Percentiles rank a stretch among this genome's conserved stretches.
Evolutionary conservation across 345 rosid genomes (phyloP).

Genomic region (Microcos paniculata): DNA sequence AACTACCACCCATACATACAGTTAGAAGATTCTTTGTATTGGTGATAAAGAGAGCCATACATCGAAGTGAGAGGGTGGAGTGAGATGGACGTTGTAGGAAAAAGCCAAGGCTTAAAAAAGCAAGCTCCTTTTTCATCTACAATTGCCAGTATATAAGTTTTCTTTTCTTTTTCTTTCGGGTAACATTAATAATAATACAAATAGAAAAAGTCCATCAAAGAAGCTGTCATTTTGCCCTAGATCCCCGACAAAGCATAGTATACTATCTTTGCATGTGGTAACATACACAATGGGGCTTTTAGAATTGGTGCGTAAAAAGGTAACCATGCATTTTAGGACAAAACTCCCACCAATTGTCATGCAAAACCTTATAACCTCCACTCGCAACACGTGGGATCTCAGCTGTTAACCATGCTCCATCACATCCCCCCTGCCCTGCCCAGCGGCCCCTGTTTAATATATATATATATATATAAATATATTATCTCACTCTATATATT

Average conservation of each 20-base stretch:
- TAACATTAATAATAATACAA: conserved; percentile 14
- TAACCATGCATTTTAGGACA: conserved; percentile 25
- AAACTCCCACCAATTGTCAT: background rate
- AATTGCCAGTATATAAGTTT: background rate
- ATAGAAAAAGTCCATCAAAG: conserved; percentile 17
- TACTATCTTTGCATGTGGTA: conserved; percentile 24
- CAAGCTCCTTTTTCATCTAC: conserved; percentile 8
- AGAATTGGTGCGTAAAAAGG: conserved; percentile 3
- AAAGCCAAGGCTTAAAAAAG: conserved; percentile 7
- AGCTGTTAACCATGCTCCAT: background rate
- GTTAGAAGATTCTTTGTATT: background rate
- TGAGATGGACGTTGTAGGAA: background rate
- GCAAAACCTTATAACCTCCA: conserved; percentile 19
- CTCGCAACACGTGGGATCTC: conserved; percentile 6
- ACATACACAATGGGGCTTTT: conserved; percentile 18
- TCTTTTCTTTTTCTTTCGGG: background rate
- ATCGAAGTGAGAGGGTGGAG: background rate
- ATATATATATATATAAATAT: background rate
- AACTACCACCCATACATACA: conserved; percentile 1
- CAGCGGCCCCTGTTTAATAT: too few relatives aligned
- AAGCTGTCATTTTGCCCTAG: conserved; percentile 39
- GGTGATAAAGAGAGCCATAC: background rate
- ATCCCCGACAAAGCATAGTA: conserved; percentile 32
- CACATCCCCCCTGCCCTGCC: background rate
- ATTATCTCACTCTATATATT: background rate